A percentile compares a stretch with the other conserved stretches of the same genome.
These are phyloP conservation scores for Boechera stricta DNA, from an alignment of 345 rosid genomes.

Conservation along the genomic window DNA sequence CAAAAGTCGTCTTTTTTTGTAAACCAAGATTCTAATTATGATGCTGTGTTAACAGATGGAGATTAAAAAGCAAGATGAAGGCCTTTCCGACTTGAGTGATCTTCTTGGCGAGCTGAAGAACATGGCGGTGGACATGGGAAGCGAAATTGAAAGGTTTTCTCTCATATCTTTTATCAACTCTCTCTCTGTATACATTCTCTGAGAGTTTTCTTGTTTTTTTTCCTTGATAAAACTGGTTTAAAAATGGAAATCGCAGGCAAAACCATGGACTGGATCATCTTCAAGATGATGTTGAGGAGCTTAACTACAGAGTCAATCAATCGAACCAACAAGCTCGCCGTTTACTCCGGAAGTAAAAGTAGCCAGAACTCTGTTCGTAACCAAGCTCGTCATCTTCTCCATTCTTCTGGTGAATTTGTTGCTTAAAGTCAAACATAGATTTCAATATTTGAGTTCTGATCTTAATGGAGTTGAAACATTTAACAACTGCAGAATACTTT, in stretches of 20 bases:
- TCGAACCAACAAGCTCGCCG: conserved; percentile 68
- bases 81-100: conserved; percentile 67
- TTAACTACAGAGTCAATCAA: conserved; percentile 62
- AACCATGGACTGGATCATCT: conserved; percentile 65
- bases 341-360: conserved; percentile 74
- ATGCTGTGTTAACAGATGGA: conserved; percentile 60
- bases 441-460: conserved; percentile 1
- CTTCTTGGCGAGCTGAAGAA: conserved; percentile 74
- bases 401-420: conserved; percentile 23
- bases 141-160: conserved; percentile 71
- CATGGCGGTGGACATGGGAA: conserved; percentile 91
- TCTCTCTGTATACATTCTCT: neutral
- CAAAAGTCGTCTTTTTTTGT: neutral
- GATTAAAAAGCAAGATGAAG: conserved; percentile 82
- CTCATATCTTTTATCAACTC: neutral
- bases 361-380: conserved; percentile 16
- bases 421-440: conserved; percentile 25
- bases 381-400: conserved; percentile 28
- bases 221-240: conserved; percentile 11
- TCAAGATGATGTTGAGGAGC: conserved; percentile 70
- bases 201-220: neutral
- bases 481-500: neutral
- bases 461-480: conserved; percentile 18
- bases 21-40: neutral
- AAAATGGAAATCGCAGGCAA: conserved; percentile 59